Conservation (phyloP, 1,284 basidiomycete genomes). For the Dichomitus squalens region DNA sequence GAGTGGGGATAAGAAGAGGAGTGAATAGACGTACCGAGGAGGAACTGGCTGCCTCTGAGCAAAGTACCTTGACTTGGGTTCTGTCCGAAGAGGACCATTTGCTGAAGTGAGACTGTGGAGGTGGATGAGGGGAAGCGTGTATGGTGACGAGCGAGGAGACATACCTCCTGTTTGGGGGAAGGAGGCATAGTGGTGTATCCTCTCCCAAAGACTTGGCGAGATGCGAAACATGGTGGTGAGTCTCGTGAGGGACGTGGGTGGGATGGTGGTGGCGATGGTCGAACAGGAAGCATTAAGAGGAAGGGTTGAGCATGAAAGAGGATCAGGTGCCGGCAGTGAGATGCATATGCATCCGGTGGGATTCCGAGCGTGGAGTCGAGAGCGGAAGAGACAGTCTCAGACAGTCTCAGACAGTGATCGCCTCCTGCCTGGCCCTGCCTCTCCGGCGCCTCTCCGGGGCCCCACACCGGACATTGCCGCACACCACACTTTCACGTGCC, state of each 20-base stretch:
- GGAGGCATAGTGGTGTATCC: constrained; percentile 91
- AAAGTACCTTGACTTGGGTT: constrained; percentile 87
- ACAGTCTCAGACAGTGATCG: background rate
- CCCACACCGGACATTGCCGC: too few species aligned
- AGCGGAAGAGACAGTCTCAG: too few species aligned
- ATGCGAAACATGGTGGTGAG: constrained; percentile 62
- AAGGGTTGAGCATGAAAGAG: background rate
- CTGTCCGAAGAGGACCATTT: constrained; percentile 89
- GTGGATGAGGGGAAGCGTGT: background rate
- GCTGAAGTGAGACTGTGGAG: constrained; percentile 81
- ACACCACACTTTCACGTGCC: constrained; percentile 1
- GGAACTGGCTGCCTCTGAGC: constrained; percentile 84
- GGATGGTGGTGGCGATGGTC: background rate
- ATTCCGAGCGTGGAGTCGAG: too few species aligned
- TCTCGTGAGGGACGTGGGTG: background rate
- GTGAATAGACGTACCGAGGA: constrained; percentile 55
- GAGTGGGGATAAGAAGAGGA: background rate
- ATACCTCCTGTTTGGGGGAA: constrained; percentile 91
- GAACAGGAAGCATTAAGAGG: background rate
- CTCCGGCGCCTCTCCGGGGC: background rate
- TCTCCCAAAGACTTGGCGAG: constrained; percentile 84
- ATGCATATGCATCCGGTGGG: too few species aligned
- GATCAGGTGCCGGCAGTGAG: too few species aligned
- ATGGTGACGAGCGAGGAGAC: constrained; percentile 29
- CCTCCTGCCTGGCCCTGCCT: background rate